These are phyloP conservation scores for Geosmithia flava DNA, from an alignment of 2,329 filamentous ascomycete species.

Conservation along the genomic window DNA sequence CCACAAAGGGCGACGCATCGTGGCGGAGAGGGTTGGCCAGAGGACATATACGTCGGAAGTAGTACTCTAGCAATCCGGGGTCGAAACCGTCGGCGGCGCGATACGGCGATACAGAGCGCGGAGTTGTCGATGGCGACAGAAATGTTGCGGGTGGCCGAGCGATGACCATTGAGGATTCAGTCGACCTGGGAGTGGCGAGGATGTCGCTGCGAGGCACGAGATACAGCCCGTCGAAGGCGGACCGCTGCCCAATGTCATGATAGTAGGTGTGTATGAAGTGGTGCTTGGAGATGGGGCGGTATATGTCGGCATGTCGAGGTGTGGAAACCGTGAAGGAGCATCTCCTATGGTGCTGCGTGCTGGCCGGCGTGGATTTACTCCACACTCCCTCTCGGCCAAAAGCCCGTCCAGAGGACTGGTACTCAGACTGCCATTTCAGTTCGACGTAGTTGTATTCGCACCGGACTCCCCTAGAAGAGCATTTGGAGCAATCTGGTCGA, in stretches of 20 bases:
- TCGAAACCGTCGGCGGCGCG: constrained; percentile 2
- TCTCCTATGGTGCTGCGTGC: background rate
- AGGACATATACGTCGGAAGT: constrained; percentile 2
- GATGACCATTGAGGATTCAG: background rate
- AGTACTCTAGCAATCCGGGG: constrained; percentile 2
- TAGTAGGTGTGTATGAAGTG: background rate
- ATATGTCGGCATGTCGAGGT: background rate
- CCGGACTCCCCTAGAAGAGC: background rate
- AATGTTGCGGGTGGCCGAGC: background rate
- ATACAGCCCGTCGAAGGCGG: background rate
- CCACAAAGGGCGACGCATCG: constrained; percentile 1
- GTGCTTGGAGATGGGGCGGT: background rate
- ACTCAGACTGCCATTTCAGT: constrained; percentile 4
- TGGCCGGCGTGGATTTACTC: background rate
- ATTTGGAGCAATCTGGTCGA: constrained; percentile 2
- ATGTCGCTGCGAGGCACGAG: background rate
- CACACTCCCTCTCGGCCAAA: constrained; percentile 4
- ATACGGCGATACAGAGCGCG: constrained; percentile 1
- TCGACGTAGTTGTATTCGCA: constrained; percentile 2
- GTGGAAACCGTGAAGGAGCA: background rate
- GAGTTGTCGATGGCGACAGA: background rate
- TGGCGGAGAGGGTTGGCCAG: constrained; percentile 1
- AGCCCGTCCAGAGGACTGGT: constrained; percentile 1
- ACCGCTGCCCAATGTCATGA: background rate
- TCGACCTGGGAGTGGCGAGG: background rate